Conservation (phyloP, 306 rosid species). For the Cucurbita argyrosperma region DNA sequence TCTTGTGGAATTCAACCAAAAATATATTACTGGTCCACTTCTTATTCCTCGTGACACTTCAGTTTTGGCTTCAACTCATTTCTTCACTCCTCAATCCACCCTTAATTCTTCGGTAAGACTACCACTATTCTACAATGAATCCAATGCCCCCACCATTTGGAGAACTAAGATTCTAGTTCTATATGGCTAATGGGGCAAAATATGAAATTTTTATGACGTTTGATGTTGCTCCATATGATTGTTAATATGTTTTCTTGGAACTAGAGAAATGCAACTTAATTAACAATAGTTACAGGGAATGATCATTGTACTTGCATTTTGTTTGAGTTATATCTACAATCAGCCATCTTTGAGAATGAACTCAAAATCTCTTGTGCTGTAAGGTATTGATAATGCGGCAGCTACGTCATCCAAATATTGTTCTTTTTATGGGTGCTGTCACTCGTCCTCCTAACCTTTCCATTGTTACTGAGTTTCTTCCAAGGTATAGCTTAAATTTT, state of each 20-base stretch:
- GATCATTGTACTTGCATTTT: not conserved
- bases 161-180: not conserved
- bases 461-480: conserved; percentile 89
- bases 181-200: not conserved
- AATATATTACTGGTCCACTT: too few species aligned
- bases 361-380: conserved; percentile 14
- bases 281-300: not conserved
- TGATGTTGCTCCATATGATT: not conserved
- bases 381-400: conserved; percentile 97
- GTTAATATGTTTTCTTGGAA: not conserved
- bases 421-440: conserved; percentile 98
- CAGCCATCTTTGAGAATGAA: conserved; percentile 4
- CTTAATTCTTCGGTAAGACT: not conserved
- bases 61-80: too few species aligned
- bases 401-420: conserved; percentile 93
- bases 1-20: too few species aligned
- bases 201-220: not conserved
- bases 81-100: too few species aligned
- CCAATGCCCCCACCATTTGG: not conserved
- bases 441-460: conserved; percentile 97
- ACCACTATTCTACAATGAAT: not conserved
- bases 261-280: not conserved
- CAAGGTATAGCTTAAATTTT: conserved; percentile 41
- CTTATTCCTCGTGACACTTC: too few species aligned
- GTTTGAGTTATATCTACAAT: not conserved